Base-by-base conservation (phyloP, 495 filamentous ascomycete genomes). In the Zalerion maritima region DNA sequence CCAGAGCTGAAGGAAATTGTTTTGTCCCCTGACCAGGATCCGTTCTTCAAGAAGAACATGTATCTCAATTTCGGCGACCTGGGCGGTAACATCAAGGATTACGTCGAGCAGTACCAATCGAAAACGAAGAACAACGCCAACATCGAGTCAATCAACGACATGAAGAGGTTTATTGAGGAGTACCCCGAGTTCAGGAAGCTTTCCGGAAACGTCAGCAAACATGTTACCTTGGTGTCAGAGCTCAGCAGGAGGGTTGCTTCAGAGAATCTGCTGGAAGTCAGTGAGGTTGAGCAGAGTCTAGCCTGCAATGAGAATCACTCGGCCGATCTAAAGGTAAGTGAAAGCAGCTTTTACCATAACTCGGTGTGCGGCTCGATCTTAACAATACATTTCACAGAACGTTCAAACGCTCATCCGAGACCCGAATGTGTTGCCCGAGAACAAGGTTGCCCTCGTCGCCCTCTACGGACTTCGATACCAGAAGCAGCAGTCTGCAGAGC, bases 21-120 rank as follows among this genome's bases (percentile, higher is more conserved):
- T 7, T 59, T 97, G 12, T 93, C 87, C 1, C 91, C 91, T 53
- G 91, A 96, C 37, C 91, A 96, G 50, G 89, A 97, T 46, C 91
- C 89, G 0, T 97, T 97, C 58, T 97, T 96, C 59, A 94, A 94
- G 57, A 94, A 93, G 58, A 97, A 97, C 50, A 96, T 97, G 91
- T 97, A 85, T 44, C 74, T 93, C 42, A 97, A 97, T 44, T 97
- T 96, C 50, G 89, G 89, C 23, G 89, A 97, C 39, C 68, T 97
- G 12, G 89, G 89, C 13, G 81, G 89, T 30, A 96, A 93, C 46
- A 94, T 94, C 50, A 96, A 96, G 49, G 86, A 94, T 36, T 96
- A 96, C 50, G 89, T 97, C 35, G 83, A 91, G 49, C 89, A 94
- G 38, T 96, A 94, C 47, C 89, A 94, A 42, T 81, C 75, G 16